These are phyloP conservation scores for Amphirosellinia nigrospora DNA, from an alignment of 495 filamentous ascomycete species.

Conservation along the genomic window DNA sequence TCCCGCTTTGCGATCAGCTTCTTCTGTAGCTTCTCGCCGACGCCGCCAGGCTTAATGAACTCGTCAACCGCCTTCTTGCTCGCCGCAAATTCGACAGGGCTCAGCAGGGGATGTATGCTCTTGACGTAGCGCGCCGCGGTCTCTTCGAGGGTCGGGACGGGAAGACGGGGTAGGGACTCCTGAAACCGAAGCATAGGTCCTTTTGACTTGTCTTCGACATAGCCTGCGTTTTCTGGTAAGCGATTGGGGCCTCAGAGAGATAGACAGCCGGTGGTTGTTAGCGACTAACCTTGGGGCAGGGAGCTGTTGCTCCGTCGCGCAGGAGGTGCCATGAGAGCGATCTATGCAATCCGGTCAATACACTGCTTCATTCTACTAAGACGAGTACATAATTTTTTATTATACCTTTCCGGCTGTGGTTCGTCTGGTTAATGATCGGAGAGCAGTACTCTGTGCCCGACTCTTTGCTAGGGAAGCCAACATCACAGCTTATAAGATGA, in stretches of 20 bases:
- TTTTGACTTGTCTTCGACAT: constrained; percentile 89
- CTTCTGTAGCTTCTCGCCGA: constrained; percentile 86
- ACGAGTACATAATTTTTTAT: not conserved
- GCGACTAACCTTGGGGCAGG: constrained; percentile 59
- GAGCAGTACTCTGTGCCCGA: constrained; percentile 48
- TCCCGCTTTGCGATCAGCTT: constrained; percentile 81
- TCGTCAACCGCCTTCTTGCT: constrained; percentile 83
- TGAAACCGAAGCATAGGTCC: constrained; percentile 95
- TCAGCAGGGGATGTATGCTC: constrained; percentile 83
- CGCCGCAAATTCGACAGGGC: constrained; percentile 70
- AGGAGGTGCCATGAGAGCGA: constrained; percentile 58
- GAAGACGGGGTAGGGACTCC: constrained; percentile 88
- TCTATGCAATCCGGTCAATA: constrained; percentile 35
- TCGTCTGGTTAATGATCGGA: constrained; percentile 44
- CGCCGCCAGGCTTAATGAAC: constrained; percentile 80
- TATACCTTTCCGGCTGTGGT: constrained; percentile 40
- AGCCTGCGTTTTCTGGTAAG: constrained; percentile 61
- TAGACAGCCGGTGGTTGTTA: constrained; percentile 16
- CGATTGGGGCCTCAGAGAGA: constrained; percentile 22
- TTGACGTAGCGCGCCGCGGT: constrained; percentile 91
- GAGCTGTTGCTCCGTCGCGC: constrained; percentile 63
- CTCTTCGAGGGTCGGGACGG: constrained; percentile 93
- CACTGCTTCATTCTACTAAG: not conserved
- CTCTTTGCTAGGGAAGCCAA: constrained; percentile 52
- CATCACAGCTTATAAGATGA: constrained; percentile 42